phyloP scores from a whole-genome alignment of 805 yeast species.

The Komagataella mondaviorum region DNA sequence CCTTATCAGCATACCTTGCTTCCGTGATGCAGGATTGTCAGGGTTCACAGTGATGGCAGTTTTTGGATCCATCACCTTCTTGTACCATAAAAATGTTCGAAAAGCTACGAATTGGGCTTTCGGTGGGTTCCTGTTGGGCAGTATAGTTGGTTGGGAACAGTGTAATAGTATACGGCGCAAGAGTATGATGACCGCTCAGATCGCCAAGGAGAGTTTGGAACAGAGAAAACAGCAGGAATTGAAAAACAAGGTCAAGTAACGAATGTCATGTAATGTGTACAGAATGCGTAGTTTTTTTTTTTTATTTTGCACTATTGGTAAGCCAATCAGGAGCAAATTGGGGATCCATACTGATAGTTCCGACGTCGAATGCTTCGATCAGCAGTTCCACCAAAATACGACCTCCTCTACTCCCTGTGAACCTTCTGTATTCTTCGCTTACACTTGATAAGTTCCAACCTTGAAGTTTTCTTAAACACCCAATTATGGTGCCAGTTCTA shows the following conservation, averaged over 20 bases:
- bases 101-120: constrained; percentile 73
- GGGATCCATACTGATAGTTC: constrained; percentile 25
- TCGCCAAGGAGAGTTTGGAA: constrained; percentile 41
- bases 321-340: constrained; percentile 36
- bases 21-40: constrained; percentile 64
- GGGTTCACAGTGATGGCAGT: constrained; percentile 68
- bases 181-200: constrained; percentile 50
- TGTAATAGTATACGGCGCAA: constrained; percentile 63
- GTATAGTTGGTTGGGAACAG: constrained; percentile 85
- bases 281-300: background rate
- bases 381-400: constrained; percentile 82
- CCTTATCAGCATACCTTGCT: constrained; percentile 56
- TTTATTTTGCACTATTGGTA: background rate
- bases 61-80: constrained; percentile 49
- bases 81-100: constrained; percentile 47
- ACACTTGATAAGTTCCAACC: constrained; percentile 96
- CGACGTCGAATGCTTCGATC: constrained; percentile 58
- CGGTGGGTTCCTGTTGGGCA: constrained; percentile 68
- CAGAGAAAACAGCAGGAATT: constrained; percentile 19
- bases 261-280: background rate
- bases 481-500: constrained; percentile 92
- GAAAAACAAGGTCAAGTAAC: constrained; percentile 16
- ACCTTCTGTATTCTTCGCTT: constrained; percentile 86
- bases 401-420: constrained; percentile 88
- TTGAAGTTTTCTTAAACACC: constrained; percentile 82